Evolutionary conservation across 2,329 filamentous ascomycete species (phyloP), one percentile per base, ranked within the genome.

Genomic region (Raffaelea deltoideospora): DNA sequence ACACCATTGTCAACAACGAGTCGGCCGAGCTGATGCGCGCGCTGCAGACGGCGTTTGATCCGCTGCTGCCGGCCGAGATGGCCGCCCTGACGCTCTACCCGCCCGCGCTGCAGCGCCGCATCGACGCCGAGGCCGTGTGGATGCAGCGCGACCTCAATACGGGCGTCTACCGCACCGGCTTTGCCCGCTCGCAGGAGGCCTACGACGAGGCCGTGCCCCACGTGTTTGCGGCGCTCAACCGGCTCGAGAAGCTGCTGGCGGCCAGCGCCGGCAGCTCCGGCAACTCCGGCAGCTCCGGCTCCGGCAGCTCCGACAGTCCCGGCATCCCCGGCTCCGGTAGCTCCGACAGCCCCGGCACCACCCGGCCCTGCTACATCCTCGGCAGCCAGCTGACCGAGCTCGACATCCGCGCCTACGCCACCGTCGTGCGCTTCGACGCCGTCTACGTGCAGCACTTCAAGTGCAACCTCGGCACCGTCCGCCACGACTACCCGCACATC

Each of bases 371-470:
- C n/a, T 77, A 64, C 43, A 53, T 77, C 3, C 56, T 78, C 0
- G 73, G 73, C 2, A 47, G 52, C 1, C 47, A 59, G 13, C 46
- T 78, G 41, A 77, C 73, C 0, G 72, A 78, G 49, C 52, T 76
- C 10, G 74, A 79, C 46, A 47, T 78, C 17, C 55, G 68, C 10
- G 59, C 66, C 0, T 79, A 70, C 45, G 60, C 65, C 3, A 76
- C 72, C 0, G 44, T 74, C 13, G 58, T 77, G n/a, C 59, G 73
- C 3, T 68, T 78, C 46, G 73, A 78, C 43, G 54, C 61, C 3
- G 65, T 72, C 4, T 79, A 78, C 47, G 69, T 72, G 11, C 71
- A 77, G 56, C 72, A 77, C 52, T 78, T 78, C 58, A 78, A 77
- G 55, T 73, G 69, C 47, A 77, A 78, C 49, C 50, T 78, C 22